Conservation (phyloP, 2,329 filamentous ascomycete genomes). For the Phaeosphaeria sp. region DNA sequence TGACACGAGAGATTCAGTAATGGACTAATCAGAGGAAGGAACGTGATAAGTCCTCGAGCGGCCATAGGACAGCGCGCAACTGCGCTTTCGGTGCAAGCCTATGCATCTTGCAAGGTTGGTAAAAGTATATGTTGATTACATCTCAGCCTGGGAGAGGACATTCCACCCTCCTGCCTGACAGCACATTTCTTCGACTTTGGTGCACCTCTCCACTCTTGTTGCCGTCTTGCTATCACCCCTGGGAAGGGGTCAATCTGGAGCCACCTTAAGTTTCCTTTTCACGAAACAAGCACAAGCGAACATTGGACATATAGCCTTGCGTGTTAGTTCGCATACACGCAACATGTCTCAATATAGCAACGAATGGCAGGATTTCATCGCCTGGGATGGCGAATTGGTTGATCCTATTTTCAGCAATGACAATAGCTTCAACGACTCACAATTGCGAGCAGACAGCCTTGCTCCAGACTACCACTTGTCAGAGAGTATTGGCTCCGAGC, state of each 20-base stretch:
- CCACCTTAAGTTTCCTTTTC: not conserved
- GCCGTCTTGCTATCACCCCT: conserved; percentile 11
- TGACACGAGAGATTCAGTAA: conserved; percentile 13
- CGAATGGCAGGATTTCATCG: conserved; percentile 38
- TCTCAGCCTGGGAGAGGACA: conserved; percentile 13
- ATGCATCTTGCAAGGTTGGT: conserved; percentile 10
- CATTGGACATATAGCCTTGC: conserved; percentile 1
- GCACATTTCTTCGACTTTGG: conserved; percentile 5
- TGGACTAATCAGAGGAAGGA: conserved; percentile 23
- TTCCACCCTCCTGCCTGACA: conserved; percentile 8
- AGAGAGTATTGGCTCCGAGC: conserved; percentile 32
- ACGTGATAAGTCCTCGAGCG: conserved; percentile 25
- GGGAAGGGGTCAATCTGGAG: conserved; percentile 8
- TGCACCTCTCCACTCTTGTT: conserved; percentile 2
- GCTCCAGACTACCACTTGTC: conserved; percentile 19
- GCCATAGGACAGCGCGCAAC: conserved; percentile 9
- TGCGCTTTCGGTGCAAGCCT: conserved; percentile 1
- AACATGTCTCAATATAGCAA: conserved; percentile 27
- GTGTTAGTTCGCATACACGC: not conserved
- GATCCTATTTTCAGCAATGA: conserved; percentile 36
- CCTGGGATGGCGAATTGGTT: conserved; percentile 38
- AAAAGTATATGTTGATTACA: conserved; percentile 21
- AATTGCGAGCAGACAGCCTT: conserved; percentile 12
- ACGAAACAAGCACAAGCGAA: not conserved
- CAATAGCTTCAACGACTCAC: conserved; percentile 13